Percentiles rank a stretch among this genome's conserved stretches.
These are phyloP conservation scores for Globisporangium paroecandrum DNA, from an alignment of 352 stramenopile species.

Conservation along the genomic window DNA sequence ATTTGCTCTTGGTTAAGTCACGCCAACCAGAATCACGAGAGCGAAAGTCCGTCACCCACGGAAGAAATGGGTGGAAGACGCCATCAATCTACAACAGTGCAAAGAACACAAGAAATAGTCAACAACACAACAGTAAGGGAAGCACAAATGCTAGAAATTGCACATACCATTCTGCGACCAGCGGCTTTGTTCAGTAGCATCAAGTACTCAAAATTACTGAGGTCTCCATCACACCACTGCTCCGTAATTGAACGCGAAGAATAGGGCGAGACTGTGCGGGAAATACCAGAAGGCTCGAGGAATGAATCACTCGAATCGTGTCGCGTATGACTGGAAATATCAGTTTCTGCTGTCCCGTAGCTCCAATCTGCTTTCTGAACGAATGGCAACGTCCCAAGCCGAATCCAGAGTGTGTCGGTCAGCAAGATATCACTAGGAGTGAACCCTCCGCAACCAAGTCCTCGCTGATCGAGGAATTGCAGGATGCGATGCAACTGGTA, in stretches of 20 bases:
- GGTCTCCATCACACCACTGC: conserved; percentile 84
- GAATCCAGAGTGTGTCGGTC: conserved; percentile 48
- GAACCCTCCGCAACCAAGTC: conserved; percentile 42
- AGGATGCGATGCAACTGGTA: conserved; percentile 57
- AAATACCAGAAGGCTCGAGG: not conserved
- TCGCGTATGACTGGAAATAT: not conserved
- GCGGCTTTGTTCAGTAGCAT: conserved; percentile 90
- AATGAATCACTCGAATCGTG: not conserved
- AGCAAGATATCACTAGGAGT: conserved; percentile 39
- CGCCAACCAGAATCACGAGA: conserved; percentile 60
- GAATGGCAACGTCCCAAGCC: conserved; percentile 37
- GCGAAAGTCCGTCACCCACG: conserved; percentile 94
- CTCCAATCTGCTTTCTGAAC: conserved; percentile 9
- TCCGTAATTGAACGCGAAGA: conserved; percentile 59
- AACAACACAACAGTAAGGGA: not conserved
- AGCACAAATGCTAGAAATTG: not conserved
- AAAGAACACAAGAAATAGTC: not conserved
- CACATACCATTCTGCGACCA: conserved; percentile 70
- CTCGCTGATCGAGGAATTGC: conserved; percentile 39
- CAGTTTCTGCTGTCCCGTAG: not conserved
- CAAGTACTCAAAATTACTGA: conserved; percentile 94
- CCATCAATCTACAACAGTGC: conserved; percentile 43
- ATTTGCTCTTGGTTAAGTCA: conserved; percentile 92
- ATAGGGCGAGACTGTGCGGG: conserved; percentile 17
- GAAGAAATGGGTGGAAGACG: conserved; percentile 92